Conservation (phyloP, 108 stramenopile species). For the Fistulifera pelliculosa region DNA sequence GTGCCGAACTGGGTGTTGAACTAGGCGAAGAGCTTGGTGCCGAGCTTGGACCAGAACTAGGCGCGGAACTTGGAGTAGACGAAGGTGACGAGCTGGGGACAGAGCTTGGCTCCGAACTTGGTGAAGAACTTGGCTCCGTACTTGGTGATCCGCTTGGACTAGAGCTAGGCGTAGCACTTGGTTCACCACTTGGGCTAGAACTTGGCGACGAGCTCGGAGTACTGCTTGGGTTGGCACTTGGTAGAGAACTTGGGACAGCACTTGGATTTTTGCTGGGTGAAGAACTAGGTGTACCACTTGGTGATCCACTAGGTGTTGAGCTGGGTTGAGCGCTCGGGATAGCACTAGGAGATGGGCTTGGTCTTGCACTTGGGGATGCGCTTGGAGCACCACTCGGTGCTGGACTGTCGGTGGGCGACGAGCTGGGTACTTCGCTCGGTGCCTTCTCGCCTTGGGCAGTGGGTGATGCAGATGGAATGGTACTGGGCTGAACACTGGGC, state of each 20-base stretch:
- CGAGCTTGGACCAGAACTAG: not conserved
- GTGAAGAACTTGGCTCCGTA: slow-evolving; percentile 3
- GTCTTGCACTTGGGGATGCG: not conserved
- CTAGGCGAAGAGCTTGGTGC: not conserved
- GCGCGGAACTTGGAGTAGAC: not conserved
- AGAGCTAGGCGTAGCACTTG: slow-evolving; percentile 1
- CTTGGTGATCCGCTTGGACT: slow-evolving; percentile 2
- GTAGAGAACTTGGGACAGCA: not conserved
- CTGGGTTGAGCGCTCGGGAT: slow-evolving; percentile 2
- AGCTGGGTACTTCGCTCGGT: slow-evolving; percentile 1
- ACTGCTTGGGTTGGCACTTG: not conserved
- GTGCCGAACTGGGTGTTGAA: not conserved
- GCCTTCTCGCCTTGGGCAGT: not conserved
- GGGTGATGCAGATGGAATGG: not conserved
- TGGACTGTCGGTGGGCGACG: not conserved
- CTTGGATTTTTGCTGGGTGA: slow-evolving; percentile 1
- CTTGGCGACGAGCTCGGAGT: not conserved
- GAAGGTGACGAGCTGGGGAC: slow-evolving; percentile 1
- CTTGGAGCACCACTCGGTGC: slow-evolving; percentile 5
- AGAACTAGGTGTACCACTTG: not conserved
- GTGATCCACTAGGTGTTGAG: not conserved
- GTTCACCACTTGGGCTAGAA: not conserved
- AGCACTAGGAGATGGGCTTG: slow-evolving; percentile 2
- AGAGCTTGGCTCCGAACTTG: not conserved
- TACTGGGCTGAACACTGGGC: slow-evolving; percentile 1